Evolutionary conservation across 371 early-diverging fungal genomes (phyloP).

Genomic region (Rhizopus delemar): DNA sequence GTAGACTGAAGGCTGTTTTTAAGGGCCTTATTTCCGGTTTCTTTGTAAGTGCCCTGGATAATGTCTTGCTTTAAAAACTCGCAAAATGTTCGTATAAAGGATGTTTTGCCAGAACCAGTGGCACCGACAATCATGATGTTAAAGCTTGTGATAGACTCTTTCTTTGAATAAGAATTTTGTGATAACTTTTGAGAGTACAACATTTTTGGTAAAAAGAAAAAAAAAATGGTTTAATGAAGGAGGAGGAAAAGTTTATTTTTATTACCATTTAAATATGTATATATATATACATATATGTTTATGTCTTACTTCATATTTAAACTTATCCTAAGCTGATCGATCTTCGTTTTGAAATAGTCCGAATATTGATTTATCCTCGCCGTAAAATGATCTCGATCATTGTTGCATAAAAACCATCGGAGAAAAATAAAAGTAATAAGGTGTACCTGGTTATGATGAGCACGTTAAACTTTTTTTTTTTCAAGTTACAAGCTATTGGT

Average conservation of each 20-base stretch:
- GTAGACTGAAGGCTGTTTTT: constrained; percentile 38
- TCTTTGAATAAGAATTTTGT: constrained; percentile 28
- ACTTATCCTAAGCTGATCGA: too few relatives aligned
- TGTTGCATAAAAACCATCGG: too few relatives aligned
- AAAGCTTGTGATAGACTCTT: constrained; percentile 45
- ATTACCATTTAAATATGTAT: too few relatives aligned
- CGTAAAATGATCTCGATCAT: too few relatives aligned
- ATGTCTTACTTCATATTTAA: too few relatives aligned
- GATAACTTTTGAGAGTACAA: constrained; percentile 28
- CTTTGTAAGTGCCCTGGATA: constrained; percentile 31
- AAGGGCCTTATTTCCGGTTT: constrained; percentile 29
- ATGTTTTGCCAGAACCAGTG: constrained; percentile 73
- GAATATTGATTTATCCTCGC: too few relatives aligned
- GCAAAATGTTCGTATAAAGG: constrained; percentile 80
- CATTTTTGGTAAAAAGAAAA: constrained; percentile 15
- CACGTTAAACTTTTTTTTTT: too few relatives aligned
- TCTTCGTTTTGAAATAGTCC: too few relatives aligned
- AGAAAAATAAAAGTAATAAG: too few relatives aligned
- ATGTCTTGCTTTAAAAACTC: constrained; percentile 41
- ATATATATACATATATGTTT: too few relatives aligned
- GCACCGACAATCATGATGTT: constrained; percentile 73
- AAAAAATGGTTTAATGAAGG: background rate
- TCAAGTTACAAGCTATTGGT: too few relatives aligned
- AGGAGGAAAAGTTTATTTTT: background rate
- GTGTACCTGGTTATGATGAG: too few relatives aligned